These are phyloP conservation scores for Secale cereale DNA, from an alignment of 176 grass and related monocot genomes.

Conservation along the genomic window DNA sequence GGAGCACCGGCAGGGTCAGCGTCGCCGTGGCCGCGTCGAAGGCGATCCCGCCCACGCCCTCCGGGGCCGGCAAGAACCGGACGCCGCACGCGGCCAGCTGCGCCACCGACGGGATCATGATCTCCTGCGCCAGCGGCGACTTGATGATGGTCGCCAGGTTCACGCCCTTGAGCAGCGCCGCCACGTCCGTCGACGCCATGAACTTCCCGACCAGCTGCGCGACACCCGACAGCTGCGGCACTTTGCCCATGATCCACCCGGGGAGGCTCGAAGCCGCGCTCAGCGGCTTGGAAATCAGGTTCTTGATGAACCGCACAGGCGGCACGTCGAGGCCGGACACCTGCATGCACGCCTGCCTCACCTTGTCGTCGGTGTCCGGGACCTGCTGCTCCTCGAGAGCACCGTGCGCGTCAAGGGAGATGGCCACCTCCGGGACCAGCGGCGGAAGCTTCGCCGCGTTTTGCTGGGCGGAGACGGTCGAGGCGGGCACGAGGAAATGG, in stretches of 20 bases:
- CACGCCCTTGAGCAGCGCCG: neutral
- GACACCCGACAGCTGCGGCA: neutral
- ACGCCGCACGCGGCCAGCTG: conserved; percentile 51
- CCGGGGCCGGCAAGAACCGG: conserved; percentile 33
- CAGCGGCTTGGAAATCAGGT: conserved; percentile 35
- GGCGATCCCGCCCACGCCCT: conserved; percentile 25
- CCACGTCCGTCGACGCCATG: neutral
- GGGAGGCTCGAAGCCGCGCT: neutral
- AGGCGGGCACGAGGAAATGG: conserved; percentile 41
- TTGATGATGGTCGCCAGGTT: neutral
- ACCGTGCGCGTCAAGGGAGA: conserved; percentile 6
- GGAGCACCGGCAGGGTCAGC: too few species aligned
- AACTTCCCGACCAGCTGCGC: neutral
- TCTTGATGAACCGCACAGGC: conserved; percentile 19
- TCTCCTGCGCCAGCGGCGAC: conserved; percentile 57
- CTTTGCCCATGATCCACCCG: neutral
- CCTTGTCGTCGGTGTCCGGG: conserved; percentile 34
- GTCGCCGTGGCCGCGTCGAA: conserved; percentile 27
- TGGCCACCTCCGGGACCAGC: conserved; percentile 6
- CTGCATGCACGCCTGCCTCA: conserved; percentile 31
- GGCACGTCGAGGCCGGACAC: conserved; percentile 6
- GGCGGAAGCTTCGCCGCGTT: neutral
- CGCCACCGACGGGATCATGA: conserved; percentile 69
- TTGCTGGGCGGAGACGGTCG: neutral
- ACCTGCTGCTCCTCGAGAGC: conserved; percentile 18